Base-by-base conservation (phyloP, 306 rosid genomes). In the Leucaena leucocephala region DNA sequence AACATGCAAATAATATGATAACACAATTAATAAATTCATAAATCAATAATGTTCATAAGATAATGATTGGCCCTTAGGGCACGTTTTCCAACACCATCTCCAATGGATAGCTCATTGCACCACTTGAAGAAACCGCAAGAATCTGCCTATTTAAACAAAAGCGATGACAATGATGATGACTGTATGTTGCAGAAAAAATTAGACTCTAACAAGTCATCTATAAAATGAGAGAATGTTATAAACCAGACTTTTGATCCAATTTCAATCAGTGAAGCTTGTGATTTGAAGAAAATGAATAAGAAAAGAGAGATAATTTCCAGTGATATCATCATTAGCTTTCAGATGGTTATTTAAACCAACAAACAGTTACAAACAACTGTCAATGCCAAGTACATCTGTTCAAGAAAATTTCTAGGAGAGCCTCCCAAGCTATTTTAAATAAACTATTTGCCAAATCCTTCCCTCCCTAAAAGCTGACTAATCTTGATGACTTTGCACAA, bases 101-200 rank as follows among this genome's bases (percentile, higher is more conserved):
- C 77, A 15, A 22, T 72, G 13, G 61, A 35, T 35, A 50, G 82
- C 80, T 89, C 92, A 61, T 76, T 77, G 87, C 92, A 88, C 92
- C 92, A 88, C 81, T 82, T 86, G 83, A 88, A 88, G 83, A 84
- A 88, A 68, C 88, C 85, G 19, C 92, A 88, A 40, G 86, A 78
- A 57, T 79, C 80, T 64, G 79, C 89, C 89, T 86, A 38, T 55
- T 44, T 21, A 54, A 3, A 69, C 27, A 43, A 48, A 62, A 4
- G 59, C n/a, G 22, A 76, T 27, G 38, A 15, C 27, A 46, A 63
- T 22, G 21, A 14, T 62, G 38, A n/a, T 13, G 22, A 19, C 12
- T 1, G 58, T 6, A 22, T 66, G 6, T 8, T n/a, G 19, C 52
- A 42, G 36, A 46, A 22, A 45, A 27, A 3, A 54, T 3, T 7